Base-by-base conservation (phyloP, 2,329 filamentous ascomycete genomes). In the Pseudogymnoascus sp. region DNA sequence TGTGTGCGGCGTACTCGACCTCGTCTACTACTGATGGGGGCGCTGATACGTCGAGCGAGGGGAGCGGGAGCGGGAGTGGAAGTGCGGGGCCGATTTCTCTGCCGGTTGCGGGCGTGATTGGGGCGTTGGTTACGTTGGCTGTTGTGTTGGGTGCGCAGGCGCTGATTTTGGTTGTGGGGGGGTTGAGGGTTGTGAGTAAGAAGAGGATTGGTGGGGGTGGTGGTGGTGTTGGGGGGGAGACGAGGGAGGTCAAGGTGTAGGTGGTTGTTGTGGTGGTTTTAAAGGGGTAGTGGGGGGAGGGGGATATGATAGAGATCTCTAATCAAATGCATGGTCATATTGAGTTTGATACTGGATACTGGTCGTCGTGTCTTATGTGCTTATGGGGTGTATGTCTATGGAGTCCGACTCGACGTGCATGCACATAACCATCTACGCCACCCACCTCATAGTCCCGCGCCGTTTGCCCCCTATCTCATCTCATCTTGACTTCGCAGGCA, bases 101-200 rank as follows among this genome's bases (percentile, higher is more conserved):
- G 38, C 81, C 84, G 5, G 85, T 92, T n/a, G 91, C 90, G 0
- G 91, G 91, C 60, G 90, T 93, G 4, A 92, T 95, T 70, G 86
- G 86, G 36, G 86, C 86, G 0, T 82, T 88, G 79, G 85, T 89
- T 16, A 88, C 86, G 0, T 72, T 89, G 39, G 85, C 79, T 23
- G 84, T 88, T 9, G 76, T 88, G n/a, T 68, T 88, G 45, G 83
- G 82, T 0, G 61, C 84, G 9, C 81, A 83, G 66, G 79, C 76
- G 1, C 66, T 85, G 19, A 73, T 82, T 60, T 69, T 87, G 72
- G 65, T 85, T 45, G 61, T 82, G 6, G 83, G 80, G 65, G 84
- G 84, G 0, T 79, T 85, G 66, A 80, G 81, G 64, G 70, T 88
- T n/a, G 79, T 82, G 3, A 83, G 77, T 67, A 86, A 84, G 76